Evolutionary conservation across 768 basidiomycete species (phyloP), one percentile per base, ranked within the genome.

Genomic region (Tulasnella sp.): DNA sequence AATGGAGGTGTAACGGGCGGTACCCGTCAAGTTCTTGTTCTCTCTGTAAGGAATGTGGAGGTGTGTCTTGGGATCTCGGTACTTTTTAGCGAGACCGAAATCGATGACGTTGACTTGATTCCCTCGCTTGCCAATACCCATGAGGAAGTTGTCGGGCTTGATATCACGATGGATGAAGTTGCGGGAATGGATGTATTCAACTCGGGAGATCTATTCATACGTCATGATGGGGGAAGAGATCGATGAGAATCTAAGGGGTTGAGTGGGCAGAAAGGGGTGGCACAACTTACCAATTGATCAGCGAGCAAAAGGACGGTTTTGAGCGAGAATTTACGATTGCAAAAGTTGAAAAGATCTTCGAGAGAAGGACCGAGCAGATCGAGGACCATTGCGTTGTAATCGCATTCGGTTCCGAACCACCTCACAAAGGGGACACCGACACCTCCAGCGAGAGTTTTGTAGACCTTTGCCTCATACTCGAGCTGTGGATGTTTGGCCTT

Each of bases 401-500:
- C 93, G 67, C 95, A 99, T 68, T 99, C 71, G 37, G 70, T 70
- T 44, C 71, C 71, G 63, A 67, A 72, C 71, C 72, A 99, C 61
- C 95, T 72, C 51, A 99, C 95, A 59, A 99, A 99, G 6, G 95
- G 95, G 9, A 99, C 91, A 46, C 95, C 95, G 52, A 99, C 95
- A 58, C 95, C 95, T 51, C 95, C 95, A 16, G 95, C 93, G 45
- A 99, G 79, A n/a, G 89, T 90, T 79, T 96, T 98, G 70, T 74
- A 73, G 10, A 73, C 72, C 64, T 73, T 73, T 42, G 69, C 67
- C 69, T 99, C 93, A 64, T 99, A 99, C 67, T 99, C 95, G 62
- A 99, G 83, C 69, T 99, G 95, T n/a, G 95, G 95, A 60, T 99
- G 95, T 68, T 99, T 99, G 59, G 95, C 95, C 69, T 99, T 99